These are phyloP conservation scores for Fusarium guadeloupense DNA, from an alignment of 2,329 filamentous ascomycete species.

Conservation along the genomic window DNA sequence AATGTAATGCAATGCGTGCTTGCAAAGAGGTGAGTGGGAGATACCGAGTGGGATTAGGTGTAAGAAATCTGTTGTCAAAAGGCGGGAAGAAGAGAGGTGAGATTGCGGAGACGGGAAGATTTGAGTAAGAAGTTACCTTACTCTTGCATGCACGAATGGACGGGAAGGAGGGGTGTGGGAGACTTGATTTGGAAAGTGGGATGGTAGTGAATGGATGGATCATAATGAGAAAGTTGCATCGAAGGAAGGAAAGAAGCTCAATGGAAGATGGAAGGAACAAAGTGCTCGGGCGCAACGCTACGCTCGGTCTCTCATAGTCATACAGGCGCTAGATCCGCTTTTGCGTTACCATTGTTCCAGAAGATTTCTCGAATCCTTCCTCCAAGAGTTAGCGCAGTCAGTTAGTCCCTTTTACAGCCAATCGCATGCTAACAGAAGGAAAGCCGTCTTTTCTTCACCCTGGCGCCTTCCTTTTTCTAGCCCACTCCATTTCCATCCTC, in stretches of 20 bases:
- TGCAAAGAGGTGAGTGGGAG: neutral
- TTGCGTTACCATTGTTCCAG: slow-evolving; percentile 39
- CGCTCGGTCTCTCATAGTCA: slow-evolving; percentile 31
- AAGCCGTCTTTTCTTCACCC: neutral
- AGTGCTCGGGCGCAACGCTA: slow-evolving; percentile 34
- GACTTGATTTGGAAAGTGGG: slow-evolving; percentile 9
- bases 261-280: slow-evolving; percentile 28
- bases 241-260: slow-evolving; percentile 32
- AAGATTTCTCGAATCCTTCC: slow-evolving; percentile 52
- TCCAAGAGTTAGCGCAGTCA: slow-evolving; percentile 40
- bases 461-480: slow-evolving; percentile 27
- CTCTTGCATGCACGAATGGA: slow-evolving; percentile 4
- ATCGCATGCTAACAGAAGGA: slow-evolving; percentile 33
- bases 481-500: slow-evolving; percentile 14
- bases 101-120: slow-evolving; percentile 4
- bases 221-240: slow-evolving; percentile 28
- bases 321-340: slow-evolving; percentile 30
- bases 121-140: neutral
- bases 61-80: neutral
- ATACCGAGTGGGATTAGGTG: slow-evolving; percentile 6
- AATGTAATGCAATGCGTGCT: neutral
- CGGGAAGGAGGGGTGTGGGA: slow-evolving; percentile 23
- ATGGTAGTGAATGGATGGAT: slow-evolving; percentile 11
- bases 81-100: neutral
- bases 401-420: slow-evolving; percentile 40